These are phyloP conservation scores for Alternaria novae-zelandiae DNA, from an alignment of 2,329 filamentous ascomycete genomes.

Conservation along the genomic window DNA sequence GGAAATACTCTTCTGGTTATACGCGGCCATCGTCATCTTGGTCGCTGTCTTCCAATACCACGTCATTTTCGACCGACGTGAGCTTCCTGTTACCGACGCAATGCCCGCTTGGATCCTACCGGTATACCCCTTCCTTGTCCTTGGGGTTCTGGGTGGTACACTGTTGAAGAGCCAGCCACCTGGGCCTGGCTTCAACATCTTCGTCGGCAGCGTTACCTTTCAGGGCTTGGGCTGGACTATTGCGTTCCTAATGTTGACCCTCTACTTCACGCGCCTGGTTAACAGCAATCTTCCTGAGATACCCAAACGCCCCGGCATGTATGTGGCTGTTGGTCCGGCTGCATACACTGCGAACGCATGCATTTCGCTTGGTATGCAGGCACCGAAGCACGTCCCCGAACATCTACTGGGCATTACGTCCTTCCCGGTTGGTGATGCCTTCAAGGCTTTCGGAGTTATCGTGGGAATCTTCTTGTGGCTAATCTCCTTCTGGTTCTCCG, in stretches of 20 bases:
- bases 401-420: slow-evolving; percentile 43
- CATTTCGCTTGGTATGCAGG: slow-evolving; percentile 52
- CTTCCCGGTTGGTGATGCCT: slow-evolving; percentile 45
- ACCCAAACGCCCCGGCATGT: slow-evolving; percentile 55
- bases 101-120: slow-evolving; percentile 50
- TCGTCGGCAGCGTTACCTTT: slow-evolving; percentile 67
- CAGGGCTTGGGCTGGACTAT: slow-evolving; percentile 73
- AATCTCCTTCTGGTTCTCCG: slow-evolving; percentile 59
- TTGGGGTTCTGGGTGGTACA: slow-evolving; percentile 46
- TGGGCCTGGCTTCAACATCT: slow-evolving; percentile 25
- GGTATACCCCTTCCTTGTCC: slow-evolving; percentile 43
- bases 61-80: slow-evolving; percentile 89
- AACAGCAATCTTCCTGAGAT: slow-evolving; percentile 59
- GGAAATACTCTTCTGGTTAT: slow-evolving; percentile 72
- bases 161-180: slow-evolving; percentile 45
- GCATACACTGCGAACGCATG: slow-evolving; percentile 35
- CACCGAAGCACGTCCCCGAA: slow-evolving; percentile 43
- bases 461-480: slow-evolving; percentile 56
- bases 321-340: slow-evolving; percentile 56
- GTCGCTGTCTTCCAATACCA: slow-evolving; percentile 94
- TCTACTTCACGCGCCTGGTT: slow-evolving; percentile 74
- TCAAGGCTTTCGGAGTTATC: slow-evolving; percentile 51
- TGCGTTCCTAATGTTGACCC: slow-evolving; percentile 71
- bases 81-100: slow-evolving; percentile 47
- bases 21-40: slow-evolving; percentile 56